Base-by-base conservation (phyloP, 192 early-diverging fungal species). In the Dissophora globulifera region DNA sequence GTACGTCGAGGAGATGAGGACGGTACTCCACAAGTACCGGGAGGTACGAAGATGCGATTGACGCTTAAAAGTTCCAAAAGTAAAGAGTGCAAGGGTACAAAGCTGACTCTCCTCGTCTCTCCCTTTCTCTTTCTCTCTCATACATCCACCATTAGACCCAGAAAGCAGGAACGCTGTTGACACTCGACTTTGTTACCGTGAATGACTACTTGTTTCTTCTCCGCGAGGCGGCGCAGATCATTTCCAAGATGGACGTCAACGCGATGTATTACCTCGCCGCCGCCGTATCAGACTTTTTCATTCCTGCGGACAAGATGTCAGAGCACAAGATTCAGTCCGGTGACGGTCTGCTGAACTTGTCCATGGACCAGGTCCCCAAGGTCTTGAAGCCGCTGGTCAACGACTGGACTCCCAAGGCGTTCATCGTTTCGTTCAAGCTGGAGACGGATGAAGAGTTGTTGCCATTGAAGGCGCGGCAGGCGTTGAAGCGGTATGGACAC, bases 251-350 rank as follows among this genome's bases (percentile, higher is more conserved):
- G 55, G 82, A 89, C 9, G 72, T 88, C 4, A 80, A 82, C 12
- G 92, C 91, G 22, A 93, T 99, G 93, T 96, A 92, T 78, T 99
- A 98, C 69, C 81, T 99, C 30, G 98, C 98, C 0, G 98, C 98
- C 3, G 98, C 98, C 11, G 98, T 99, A 46, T 93, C 91, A 59
- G 98, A 99, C 62, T 99, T 99, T 67, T 99, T 96, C 67, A 95
- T 99, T 79, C 98, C 98, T 2, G 78, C 86, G n/a, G 81, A 88
- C 46, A 94, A 90, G 67, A 96, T 98, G 96, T 74, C 82, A 7
- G 93, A 95, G 59, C 98, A 99, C 83, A 99, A 99, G 81, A 99
- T 99, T 52, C 98, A 99, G 75, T 96, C 95, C 6, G 83, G 87
- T 3, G 88, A 86, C 15, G 98, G 96, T 43, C 88, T 80, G n/a